Evolutionary conservation across 768 basidiomycete species (phyloP), one percentile per base, ranked within the genome.

Genomic region (Dictyophora rubrovolvata): DNA sequence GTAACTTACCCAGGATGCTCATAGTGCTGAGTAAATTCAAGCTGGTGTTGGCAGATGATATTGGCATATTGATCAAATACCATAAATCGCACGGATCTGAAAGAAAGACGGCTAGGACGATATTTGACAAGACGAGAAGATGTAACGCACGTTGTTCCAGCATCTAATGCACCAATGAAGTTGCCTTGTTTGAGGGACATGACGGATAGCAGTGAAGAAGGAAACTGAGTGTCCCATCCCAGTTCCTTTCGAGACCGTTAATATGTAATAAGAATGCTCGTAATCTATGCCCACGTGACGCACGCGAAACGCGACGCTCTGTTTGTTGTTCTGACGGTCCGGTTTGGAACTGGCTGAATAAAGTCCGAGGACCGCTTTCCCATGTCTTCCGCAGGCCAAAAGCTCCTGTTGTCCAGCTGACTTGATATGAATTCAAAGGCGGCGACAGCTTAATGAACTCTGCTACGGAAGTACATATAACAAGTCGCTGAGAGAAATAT

Each of bases 11-110:
- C 90, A 2, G 93, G 89, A 68, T 89, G 77, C 3, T 89, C 89
- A 66, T 92, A 92, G 71, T 94, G 92, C 68, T 97, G 94, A 50
- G 90, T 84, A 69, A 97, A 97, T 71, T 98, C 95, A 12, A 84
- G 76, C 71, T 98, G 95, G 67, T 90, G 84, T 70, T 92, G 84
- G 2, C 88, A 87, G 59, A 97, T 74, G 65, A 96, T 89, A 66
- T 93, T 79, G 22, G 94, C 93, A 66, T 87, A 73, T 66, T 85
- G 76, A 75, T 96, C 85, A 67, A 96, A 95, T 60, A 96, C 73
- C 65, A 96, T 92, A 72, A 94, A 95, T 53, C 93, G 84, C 20
- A 90, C 87, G 14, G 92, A 93, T 11, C 92, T 94, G 66, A 42
- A n/a, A 4, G 10, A 42, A n/a, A 42, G 2, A 42, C n/a, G 11